These are phyloP conservation scores for Cyberlindnera petersonii DNA, from an alignment of 805 yeast genomes.

Conservation along the genomic window DNA sequence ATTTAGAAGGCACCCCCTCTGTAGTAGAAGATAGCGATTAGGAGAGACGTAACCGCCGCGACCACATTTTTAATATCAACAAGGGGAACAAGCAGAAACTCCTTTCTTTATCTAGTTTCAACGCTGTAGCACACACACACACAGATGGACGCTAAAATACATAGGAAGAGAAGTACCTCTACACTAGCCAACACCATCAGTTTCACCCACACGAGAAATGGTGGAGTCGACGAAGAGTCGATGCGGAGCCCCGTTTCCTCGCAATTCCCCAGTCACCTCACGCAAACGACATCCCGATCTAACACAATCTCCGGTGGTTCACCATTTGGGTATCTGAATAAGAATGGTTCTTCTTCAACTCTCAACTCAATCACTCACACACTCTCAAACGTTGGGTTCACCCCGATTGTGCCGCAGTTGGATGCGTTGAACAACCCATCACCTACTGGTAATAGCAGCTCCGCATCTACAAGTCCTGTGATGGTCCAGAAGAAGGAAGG, in stretches of 20 bases:
- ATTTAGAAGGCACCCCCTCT: no score
- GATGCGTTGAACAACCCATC: conserved; percentile 7
- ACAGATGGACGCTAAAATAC: conserved; percentile 5
- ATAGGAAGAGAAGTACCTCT: conserved; percentile 25
- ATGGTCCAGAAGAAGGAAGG: conserved; percentile 21
- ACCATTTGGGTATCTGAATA: conserved; percentile 16
- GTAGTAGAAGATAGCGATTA: no score
- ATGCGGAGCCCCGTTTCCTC: conserved; percentile 6
- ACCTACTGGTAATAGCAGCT: conserved; percentile 10
- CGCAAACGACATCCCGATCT: conserved; percentile 3
- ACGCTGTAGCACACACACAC: no score
- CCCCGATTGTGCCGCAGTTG: conserved; percentile 12
- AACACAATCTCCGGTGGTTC: conserved; percentile 5
- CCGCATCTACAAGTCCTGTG: conserved; percentile 16
- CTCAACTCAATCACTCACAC: conserved; percentile 24
- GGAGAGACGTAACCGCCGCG: background rate
- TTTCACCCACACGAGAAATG: conserved; percentile 24
- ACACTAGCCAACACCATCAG: conserved; percentile 27
- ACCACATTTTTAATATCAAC: background rate
- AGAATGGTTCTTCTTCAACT: conserved; percentile 25
- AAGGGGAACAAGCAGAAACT: no score
- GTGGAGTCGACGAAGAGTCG: conserved; percentile 5
- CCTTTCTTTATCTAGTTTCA: no score
- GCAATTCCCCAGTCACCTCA: conserved; percentile 6
- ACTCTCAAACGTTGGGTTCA: conserved; percentile 28